phyloP scores from a whole-genome alignment of 208 protist genomes.

The Leishmania turanica region DNA sequence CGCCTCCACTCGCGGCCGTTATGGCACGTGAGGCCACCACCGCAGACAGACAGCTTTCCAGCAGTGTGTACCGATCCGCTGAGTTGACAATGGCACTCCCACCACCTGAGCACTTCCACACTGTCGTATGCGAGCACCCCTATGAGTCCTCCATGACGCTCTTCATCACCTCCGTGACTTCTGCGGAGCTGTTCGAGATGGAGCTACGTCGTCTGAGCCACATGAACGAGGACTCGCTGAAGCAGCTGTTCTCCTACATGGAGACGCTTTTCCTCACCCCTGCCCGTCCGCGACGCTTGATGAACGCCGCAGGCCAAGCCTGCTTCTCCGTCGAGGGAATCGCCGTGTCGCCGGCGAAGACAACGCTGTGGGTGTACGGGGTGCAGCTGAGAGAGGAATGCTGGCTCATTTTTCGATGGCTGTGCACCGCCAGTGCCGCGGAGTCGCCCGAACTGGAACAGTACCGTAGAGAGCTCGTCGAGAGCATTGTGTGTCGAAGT shows the following conservation, averaged over 20 bases:
- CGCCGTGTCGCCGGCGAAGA: conserved; percentile 27
- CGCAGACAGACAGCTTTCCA: neutral
- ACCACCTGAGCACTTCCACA: conserved; percentile 35
- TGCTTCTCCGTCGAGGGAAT: conserved; percentile 38
- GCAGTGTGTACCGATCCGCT: conserved; percentile 38
- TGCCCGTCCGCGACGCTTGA: neutral
- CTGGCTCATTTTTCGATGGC: conserved; percentile 59
- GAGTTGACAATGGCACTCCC: conserved; percentile 44
- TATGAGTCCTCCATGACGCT: conserved; percentile 46
- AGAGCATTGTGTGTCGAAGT: conserved; percentile 14
- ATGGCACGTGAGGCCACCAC: neutral
- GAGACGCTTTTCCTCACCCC: conserved; percentile 38
- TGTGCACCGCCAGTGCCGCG: conserved; percentile 29
- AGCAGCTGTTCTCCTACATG: conserved; percentile 32
- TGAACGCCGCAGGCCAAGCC: conserved; percentile 31
- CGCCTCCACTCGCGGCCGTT: neutral
- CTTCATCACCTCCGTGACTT: conserved; percentile 27
- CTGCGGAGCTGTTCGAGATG: conserved; percentile 46
- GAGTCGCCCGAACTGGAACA: conserved; percentile 41
- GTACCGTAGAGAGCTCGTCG: conserved; percentile 43
- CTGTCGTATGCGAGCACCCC: conserved; percentile 55
- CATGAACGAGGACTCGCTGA: conserved; percentile 13
- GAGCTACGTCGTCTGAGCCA: conserved; percentile 42
- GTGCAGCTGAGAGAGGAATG: conserved; percentile 24
- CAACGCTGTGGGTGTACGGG: conserved; percentile 44